phyloP scores from a whole-genome alignment of 306 rosid genomes.

The Cucumis melo region DNA sequence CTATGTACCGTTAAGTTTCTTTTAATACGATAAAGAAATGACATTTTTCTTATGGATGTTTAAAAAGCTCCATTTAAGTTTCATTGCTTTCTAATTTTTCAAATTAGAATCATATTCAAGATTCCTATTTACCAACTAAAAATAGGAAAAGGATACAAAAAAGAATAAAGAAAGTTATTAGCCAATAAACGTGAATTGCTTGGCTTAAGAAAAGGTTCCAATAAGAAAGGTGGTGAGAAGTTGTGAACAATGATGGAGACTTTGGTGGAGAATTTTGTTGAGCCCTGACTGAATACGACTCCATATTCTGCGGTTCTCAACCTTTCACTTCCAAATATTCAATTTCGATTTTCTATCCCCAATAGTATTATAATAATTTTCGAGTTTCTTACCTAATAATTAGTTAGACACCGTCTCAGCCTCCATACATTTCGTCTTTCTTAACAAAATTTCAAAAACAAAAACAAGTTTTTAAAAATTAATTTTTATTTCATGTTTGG shows the following conservation, averaged over 20 bases:
- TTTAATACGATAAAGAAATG: too few relatives aligned
- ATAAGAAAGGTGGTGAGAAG: not conserved
- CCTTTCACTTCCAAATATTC: not conserved
- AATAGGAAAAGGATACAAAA: too few relatives aligned
- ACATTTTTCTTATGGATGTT: too few relatives aligned
- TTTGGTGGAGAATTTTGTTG: not conserved
- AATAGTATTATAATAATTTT: too few relatives aligned
- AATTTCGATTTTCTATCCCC: not conserved
- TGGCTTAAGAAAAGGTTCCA: not conserved
- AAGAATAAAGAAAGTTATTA: not conserved
- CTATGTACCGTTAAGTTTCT: too few relatives aligned
- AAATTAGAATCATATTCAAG: not conserved
- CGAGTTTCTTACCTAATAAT: too few relatives aligned
- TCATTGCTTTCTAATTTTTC: not conserved
- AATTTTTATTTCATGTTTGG: too few relatives aligned
- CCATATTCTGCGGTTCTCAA: conserved; percentile 1
- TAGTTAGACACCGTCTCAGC: too few relatives aligned
- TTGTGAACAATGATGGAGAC: not conserved
- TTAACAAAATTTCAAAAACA: too few relatives aligned
- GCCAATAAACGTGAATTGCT: not conserved
- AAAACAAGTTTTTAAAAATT: too few relatives aligned
- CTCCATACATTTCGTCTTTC: too few relatives aligned
- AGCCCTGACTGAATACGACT: not conserved
- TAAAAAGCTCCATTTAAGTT: not conserved
- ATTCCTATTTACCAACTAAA: not conserved